Evolutionary conservation across 345 rosid species (phyloP).

Genomic region (Eutrema japonicum): DNA sequence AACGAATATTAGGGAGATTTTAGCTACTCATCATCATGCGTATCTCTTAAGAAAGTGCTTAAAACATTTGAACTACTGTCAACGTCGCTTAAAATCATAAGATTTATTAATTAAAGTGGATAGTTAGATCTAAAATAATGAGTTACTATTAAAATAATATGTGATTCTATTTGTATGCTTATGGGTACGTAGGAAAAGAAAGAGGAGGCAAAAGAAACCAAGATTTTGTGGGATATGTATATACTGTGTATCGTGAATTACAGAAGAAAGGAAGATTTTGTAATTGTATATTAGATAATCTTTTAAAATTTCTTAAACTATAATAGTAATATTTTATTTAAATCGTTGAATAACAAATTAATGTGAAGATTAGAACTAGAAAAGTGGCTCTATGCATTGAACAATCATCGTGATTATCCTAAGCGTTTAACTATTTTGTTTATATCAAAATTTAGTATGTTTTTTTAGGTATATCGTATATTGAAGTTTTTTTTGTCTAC

Average conservation of each 20-base stretch:
- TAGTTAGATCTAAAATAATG: constrained; percentile 12
- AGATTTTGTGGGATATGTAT: constrained; percentile 39
- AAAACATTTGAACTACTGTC: constrained; percentile 34
- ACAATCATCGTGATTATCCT: constrained; percentile 7
- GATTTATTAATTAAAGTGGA: constrained; percentile 12
- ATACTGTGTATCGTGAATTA: constrained; percentile 21
- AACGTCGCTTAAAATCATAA: constrained; percentile 31
- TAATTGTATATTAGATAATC: constrained; percentile 23
- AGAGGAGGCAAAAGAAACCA: constrained; percentile 31
- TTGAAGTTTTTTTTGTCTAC: background rate
- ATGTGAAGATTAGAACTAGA: background rate
- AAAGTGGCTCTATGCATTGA: constrained; percentile 20
- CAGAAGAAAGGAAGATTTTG: constrained; percentile 26
- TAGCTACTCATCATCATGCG: constrained; percentile 42
- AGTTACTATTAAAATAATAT: background rate
- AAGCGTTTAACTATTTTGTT: background rate
- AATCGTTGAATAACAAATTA: background rate
- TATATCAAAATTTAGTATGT: background rate
- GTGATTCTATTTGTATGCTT: constrained; percentile 10
- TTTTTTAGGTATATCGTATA: background rate
- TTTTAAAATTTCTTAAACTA: background rate
- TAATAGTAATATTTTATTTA: background rate
- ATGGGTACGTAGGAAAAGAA: constrained; percentile 18
- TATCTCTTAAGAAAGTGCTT: constrained; percentile 37
- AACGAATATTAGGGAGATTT: constrained; percentile 41